These are phyloP conservation scores for Lactarius vividus DNA, from an alignment of 768 basidiomycete species.

Conservation along the genomic window DNA sequence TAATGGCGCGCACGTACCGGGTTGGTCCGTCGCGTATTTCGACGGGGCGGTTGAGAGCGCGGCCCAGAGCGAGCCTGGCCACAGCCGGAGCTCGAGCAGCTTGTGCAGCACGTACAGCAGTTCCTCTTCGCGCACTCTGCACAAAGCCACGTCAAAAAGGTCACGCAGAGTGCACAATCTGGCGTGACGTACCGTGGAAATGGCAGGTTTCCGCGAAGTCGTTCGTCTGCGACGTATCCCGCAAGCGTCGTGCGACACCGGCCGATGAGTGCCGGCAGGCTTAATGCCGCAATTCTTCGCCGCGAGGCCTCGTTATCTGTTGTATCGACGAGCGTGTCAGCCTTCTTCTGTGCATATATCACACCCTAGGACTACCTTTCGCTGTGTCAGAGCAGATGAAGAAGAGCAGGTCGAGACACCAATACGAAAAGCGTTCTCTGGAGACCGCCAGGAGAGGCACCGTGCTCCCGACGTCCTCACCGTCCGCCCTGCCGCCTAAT, in stretches of 20 bases:
- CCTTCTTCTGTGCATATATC: background rate
- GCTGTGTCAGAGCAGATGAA: conserved; percentile 68
- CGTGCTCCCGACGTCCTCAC: conserved; percentile 42
- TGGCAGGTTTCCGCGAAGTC: conserved; percentile 80
- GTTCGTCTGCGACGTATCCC: conserved; percentile 80
- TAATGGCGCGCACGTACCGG: conserved; percentile 61
- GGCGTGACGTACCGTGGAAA: conserved; percentile 65
- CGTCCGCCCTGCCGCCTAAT: background rate
- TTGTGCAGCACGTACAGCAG: conserved; percentile 80
- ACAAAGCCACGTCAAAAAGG: background rate
- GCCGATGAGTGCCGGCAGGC: conserved; percentile 66
- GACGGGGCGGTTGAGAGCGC: conserved; percentile 67
- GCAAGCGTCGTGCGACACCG: conserved; percentile 70
- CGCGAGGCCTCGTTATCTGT: conserved; percentile 61
- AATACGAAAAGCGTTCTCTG: conserved; percentile 85
- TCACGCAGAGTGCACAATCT: background rate
- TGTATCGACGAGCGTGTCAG: conserved; percentile 31
- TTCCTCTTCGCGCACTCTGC: conserved; percentile 84
- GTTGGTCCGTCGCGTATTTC: conserved; percentile 50
- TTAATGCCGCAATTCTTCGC: conserved; percentile 68
- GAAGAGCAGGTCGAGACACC: conserved; percentile 89
- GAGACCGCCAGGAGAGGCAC: conserved; percentile 54
- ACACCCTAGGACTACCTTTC: conserved; percentile 43
- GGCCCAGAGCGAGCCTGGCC: conserved; percentile 75
- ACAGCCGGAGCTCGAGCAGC: conserved; percentile 67